phyloP scores from a whole-genome alignment of 306 rosid species.

The Cucurbita maxima region DNA sequence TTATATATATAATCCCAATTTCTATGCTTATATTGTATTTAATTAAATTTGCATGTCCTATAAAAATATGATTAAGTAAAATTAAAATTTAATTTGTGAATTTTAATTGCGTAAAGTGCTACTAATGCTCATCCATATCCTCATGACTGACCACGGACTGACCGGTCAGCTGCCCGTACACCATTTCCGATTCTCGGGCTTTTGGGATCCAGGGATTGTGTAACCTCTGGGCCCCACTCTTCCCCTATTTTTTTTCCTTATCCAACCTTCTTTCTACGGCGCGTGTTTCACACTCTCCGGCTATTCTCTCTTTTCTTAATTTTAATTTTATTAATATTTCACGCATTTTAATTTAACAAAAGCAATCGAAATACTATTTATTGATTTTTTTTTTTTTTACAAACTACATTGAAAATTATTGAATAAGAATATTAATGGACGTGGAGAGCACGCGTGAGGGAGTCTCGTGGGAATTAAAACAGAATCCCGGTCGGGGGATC shows the following conservation, averaged over 20 bases:
- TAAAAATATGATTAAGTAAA: too few relatives aligned
- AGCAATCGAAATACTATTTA: too few relatives aligned
- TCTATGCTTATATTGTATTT: too few relatives aligned
- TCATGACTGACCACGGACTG: neutral
- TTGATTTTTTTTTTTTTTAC: too few relatives aligned
- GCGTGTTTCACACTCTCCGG: neutral
- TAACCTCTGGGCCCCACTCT: neutral
- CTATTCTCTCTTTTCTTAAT: too few relatives aligned
- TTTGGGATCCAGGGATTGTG: neutral
- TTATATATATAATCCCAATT: too few relatives aligned
- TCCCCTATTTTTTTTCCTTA: neutral
- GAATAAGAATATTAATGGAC: too few relatives aligned
- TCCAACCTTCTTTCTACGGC: neutral
- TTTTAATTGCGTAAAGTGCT: neutral
- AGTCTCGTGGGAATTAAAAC: slow-evolving; percentile 12
- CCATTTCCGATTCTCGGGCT: neutral
- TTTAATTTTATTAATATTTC: too few relatives aligned
- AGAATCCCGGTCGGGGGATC: neutral
- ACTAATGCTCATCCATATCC: neutral
- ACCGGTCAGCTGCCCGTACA: slow-evolving; percentile 3
- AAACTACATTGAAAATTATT: too few relatives aligned
- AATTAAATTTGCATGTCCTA: too few relatives aligned
- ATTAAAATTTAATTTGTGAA: neutral
- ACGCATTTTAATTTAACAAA: too few relatives aligned
- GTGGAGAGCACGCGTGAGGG: neutral